Conservation (phyloP, 345 rosid genomes). For the Heritiera fomes region DNA sequence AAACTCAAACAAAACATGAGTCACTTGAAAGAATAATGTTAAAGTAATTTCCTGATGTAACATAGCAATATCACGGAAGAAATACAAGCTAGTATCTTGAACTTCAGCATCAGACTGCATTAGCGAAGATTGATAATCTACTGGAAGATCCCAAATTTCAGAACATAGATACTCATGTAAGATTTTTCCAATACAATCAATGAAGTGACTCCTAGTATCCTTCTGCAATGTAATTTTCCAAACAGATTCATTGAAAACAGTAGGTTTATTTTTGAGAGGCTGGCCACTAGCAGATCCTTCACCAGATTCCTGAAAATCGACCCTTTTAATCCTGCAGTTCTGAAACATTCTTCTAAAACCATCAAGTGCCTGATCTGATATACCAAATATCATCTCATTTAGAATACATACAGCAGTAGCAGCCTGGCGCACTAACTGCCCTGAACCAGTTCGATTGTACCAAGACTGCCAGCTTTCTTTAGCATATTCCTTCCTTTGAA, state of each 20-base stretch:
- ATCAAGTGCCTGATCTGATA: slow-evolving; percentile 64
- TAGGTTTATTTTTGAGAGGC: slow-evolving; percentile 14
- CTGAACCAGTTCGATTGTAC: slow-evolving; percentile 76
- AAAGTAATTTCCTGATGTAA: slow-evolving; percentile 65
- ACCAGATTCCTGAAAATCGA: slow-evolving; percentile 28
- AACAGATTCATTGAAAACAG: slow-evolving; percentile 27
- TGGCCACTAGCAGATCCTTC: slow-evolving; percentile 24
- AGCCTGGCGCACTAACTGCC: slow-evolving; percentile 79
- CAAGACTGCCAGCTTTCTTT: slow-evolving; percentile 81
- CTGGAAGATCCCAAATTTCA: slow-evolving; percentile 87
- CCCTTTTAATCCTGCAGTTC: slow-evolving; percentile 42
- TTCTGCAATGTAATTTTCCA: slow-evolving; percentile 61
- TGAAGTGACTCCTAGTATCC: slow-evolving; percentile 48
- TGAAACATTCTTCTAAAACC: slow-evolving; percentile 52
- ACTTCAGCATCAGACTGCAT: slow-evolving; percentile 42
- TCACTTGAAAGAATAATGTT: slow-evolving; percentile 4
- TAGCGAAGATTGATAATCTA: slow-evolving; percentile 45
- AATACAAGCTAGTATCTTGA: slow-evolving; percentile 53
- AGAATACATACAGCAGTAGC: slow-evolving; percentile 77
- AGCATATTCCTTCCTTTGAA: slow-evolving; percentile 60
- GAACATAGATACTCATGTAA: slow-evolving; percentile 81
- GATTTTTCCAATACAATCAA: slow-evolving; percentile 78
- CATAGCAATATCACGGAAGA: slow-evolving; percentile 68
- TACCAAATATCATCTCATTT: slow-evolving; percentile 87
- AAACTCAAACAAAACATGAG: background rate